These are phyloP conservation scores for Murraya koenigii DNA, from an alignment of 345 rosid species.

Conservation along the genomic window DNA sequence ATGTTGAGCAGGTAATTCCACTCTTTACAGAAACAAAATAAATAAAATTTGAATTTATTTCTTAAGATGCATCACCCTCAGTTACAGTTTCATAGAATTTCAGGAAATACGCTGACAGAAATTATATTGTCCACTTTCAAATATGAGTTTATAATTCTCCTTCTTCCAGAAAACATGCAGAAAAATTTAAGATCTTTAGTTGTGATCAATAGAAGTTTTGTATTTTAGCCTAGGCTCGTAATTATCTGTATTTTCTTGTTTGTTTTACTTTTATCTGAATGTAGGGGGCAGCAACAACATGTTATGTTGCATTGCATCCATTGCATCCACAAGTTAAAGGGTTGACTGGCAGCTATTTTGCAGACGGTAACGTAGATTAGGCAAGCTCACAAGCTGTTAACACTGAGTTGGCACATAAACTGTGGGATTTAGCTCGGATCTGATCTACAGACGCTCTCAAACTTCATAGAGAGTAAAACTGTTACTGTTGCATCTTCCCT, in stretches of 20 bases:
- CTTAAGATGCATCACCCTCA: not conserved
- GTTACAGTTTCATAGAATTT: not conserved
- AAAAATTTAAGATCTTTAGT: not conserved
- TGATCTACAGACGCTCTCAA: slow-evolving; percentile 21
- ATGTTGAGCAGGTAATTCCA: slow-evolving; percentile 55
- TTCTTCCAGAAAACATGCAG: not conserved
- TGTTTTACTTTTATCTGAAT: not conserved
- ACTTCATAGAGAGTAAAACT: not conserved
- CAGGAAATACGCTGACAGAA: not conserved
- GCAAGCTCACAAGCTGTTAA: slow-evolving; percentile 47
- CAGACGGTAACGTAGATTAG: slow-evolving; percentile 48
- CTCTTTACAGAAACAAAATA: not conserved
- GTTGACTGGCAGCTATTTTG: slow-evolving; percentile 58
- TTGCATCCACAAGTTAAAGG: slow-evolving; percentile 65
- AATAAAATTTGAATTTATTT: not conserved
- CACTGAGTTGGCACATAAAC: slow-evolving; percentile 48
- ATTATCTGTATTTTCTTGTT: not conserved
- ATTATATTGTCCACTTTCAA: not conserved
- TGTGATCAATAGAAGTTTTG: not conserved
- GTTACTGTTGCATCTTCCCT: not conserved
- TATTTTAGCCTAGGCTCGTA: not conserved
- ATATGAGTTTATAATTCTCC: not conserved
- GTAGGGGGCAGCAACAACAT: slow-evolving; percentile 65
- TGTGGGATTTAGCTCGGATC: slow-evolving; percentile 67
- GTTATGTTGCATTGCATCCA: slow-evolving; percentile 80